Evolutionary conservation across 2,329 filamentous ascomycete species (phyloP).

Genomic region (Ilyonectria robusta): DNA sequence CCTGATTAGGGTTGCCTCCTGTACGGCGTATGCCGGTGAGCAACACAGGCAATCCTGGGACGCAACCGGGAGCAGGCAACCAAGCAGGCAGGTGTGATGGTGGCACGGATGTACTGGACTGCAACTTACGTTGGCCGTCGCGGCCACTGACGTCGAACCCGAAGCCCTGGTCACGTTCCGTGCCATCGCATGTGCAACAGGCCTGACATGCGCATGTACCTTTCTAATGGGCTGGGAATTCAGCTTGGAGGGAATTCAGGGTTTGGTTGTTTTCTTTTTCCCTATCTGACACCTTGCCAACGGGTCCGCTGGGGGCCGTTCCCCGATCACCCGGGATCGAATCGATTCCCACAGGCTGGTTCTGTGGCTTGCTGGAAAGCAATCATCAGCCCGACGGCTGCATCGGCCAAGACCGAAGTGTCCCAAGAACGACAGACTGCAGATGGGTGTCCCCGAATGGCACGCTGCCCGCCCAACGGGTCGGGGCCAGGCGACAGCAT

Average conservation of each 20-base stretch:
- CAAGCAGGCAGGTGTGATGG: slow-evolving; percentile 6
- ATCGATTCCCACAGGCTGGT: slow-evolving; percentile 37
- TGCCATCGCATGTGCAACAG: slow-evolving; percentile 1
- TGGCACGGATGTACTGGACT: neutral
- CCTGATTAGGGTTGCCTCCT: neutral
- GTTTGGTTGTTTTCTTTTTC: slow-evolving; percentile 17
- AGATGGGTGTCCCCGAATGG: slow-evolving; percentile 41
- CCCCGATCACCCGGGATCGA: slow-evolving; percentile 31
- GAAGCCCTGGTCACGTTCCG: slow-evolving; percentile 23
- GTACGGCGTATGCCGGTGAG: slow-evolving; percentile 10
- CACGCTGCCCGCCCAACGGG: slow-evolving; percentile 35
- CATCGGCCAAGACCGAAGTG: slow-evolving; percentile 46
- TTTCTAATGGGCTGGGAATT: slow-evolving; percentile 1
- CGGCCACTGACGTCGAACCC: slow-evolving; percentile 5
- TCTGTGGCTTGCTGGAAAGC: slow-evolving; percentile 45
- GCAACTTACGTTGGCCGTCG: neutral
- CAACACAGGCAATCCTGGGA: slow-evolving; percentile 10
- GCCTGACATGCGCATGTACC: neutral
- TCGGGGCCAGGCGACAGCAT: slow-evolving; percentile 18
- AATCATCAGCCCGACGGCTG: slow-evolving; percentile 35
- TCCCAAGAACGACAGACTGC: slow-evolving; percentile 41
- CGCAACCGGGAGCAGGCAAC: slow-evolving; percentile 4
- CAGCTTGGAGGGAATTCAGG: neutral
- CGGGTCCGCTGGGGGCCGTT: slow-evolving; percentile 24
- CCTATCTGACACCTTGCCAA: slow-evolving; percentile 24